Evolutionary conservation across 1,139 yeast genomes (phyloP).

Genomic region (Candida sanyaensis): DNA sequence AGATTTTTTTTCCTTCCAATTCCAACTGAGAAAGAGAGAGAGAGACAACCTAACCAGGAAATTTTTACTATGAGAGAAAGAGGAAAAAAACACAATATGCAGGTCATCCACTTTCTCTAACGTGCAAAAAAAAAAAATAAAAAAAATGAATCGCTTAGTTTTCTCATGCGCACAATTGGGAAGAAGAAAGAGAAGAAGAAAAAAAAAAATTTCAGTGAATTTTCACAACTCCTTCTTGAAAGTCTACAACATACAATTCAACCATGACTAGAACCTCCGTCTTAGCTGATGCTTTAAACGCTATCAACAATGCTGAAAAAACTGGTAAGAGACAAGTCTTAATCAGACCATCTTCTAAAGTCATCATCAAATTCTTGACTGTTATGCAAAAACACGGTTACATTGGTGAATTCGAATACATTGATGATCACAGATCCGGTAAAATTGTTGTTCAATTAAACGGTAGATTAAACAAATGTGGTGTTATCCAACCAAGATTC

Average conservation of each 20-base stretch:
- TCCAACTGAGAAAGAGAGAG: not conserved
- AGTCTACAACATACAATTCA: slow-evolving; percentile 3
- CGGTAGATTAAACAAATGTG: slow-evolving; percentile 98
- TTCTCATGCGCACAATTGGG: too few species aligned
- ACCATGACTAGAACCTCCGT: slow-evolving; percentile 98
- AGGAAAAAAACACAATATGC: slow-evolving; percentile 1
- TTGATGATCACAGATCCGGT: slow-evolving; percentile 99
- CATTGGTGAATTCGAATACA: slow-evolving; percentile 98
- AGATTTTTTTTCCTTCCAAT: slow-evolving; percentile 6
- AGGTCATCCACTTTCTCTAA: not conserved
- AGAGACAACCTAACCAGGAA: not conserved
- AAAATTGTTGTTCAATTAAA: slow-evolving; percentile 94
- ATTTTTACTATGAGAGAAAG: not conserved
- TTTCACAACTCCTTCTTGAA: not conserved
- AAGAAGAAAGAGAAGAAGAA: too few species aligned
- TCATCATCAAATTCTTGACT: slow-evolving; percentile 91
- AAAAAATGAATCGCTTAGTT: not conserved
- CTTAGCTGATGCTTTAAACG: slow-evolving; percentile 97
- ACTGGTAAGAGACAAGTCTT: slow-evolving; percentile 99
- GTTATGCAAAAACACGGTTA: slow-evolving; percentile 99
- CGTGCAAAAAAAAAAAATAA: not conserved
- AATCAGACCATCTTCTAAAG: slow-evolving; percentile 99
- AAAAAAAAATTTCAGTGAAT: not conserved
- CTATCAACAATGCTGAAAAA: slow-evolving; percentile 99
- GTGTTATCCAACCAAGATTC: slow-evolving; percentile 98